These are phyloP conservation scores for Ustilago esculenta DNA, from an alignment of 1,284 basidiomycete genomes.

Conservation along the genomic window DNA sequence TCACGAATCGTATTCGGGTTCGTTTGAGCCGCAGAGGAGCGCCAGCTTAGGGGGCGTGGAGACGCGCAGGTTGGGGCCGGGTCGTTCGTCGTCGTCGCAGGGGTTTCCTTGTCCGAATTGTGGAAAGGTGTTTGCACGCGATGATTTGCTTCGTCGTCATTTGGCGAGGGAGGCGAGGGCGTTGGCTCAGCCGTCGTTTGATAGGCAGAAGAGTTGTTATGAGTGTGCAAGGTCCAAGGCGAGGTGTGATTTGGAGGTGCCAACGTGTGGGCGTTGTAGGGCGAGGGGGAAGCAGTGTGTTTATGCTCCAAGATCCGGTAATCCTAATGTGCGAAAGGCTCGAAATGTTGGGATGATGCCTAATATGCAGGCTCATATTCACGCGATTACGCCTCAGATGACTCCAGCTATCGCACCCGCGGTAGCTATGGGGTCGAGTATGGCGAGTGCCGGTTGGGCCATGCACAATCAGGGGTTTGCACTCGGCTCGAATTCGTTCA, in stretches of 20 bases:
- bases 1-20: slow-evolving; percentile 44
- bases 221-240: slow-evolving; percentile 60
- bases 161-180: slow-evolving; percentile 55
- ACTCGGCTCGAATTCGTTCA: slow-evolving; percentile 18
- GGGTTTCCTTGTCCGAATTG: slow-evolving; percentile 54
- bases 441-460: slow-evolving; percentile 27
- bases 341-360: slow-evolving; percentile 22
- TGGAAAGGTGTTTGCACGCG: slow-evolving; percentile 54
- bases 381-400: slow-evolving; percentile 26
- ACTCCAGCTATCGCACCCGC: slow-evolving; percentile 1
- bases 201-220: slow-evolving; percentile 60
- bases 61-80: slow-evolving; percentile 30
- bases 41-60: slow-evolving; percentile 17
- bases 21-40: slow-evolving; percentile 24
- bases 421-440: slow-evolving; percentile 12
- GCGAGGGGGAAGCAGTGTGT: slow-evolving; percentile 54
- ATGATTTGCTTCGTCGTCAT: slow-evolving; percentile 54
- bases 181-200: slow-evolving; percentile 51
- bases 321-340: slow-evolving; percentile 57
- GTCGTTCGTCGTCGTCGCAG: slow-evolving; percentile 39
- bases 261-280: slow-evolving; percentile 57
- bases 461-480: slow-evolving; percentile 27
- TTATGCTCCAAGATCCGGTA: slow-evolving; percentile 59
- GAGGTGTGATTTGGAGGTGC: slow-evolving; percentile 60
- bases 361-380: slow-evolving; percentile 19